These are phyloP conservation scores for Plasmodium ovale DNA, from an alignment of 169 alveolate species.

Conservation along the genomic window DNA sequence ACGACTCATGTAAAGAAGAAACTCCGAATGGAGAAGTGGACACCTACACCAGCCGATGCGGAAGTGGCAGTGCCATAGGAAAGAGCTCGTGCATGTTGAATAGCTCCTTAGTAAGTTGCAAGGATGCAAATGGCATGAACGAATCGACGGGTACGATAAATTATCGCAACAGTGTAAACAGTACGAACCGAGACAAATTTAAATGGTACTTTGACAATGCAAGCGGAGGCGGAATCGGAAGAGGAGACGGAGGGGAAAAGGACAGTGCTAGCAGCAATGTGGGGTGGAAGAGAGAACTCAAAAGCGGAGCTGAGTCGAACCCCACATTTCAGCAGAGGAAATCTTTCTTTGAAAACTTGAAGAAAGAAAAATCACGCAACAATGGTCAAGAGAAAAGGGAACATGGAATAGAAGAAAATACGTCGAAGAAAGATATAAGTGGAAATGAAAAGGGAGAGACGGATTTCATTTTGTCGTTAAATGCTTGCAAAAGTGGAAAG, in stretches of 20 bases:
- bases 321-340: conserved; percentile 41
- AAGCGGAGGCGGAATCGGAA: neutral
- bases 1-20: neutral
- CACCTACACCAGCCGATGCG: neutral
- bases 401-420: conserved; percentile 7
- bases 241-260: too few species aligned
- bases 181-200: neutral
- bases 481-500: conserved; percentile 2
- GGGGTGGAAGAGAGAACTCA: too few species aligned
- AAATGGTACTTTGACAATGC: neutral
- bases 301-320: conserved; percentile 15
- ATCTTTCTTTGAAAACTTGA: conserved; percentile 59
- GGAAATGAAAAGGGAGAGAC: neutral
- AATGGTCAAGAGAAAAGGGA: neutral
- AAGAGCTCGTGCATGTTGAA: neutral
- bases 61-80: neutral
- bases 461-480: conserved; percentile 13
- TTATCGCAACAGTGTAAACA: neutral
- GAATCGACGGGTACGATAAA: neutral
- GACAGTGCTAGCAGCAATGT: too few species aligned
- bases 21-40: neutral
- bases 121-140: neutral
- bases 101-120: neutral
- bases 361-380: conserved; percentile 37
- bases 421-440: neutral